Base-by-base conservation (phyloP, 768 basidiomycete species). In the Strobilomyces dryophilus region DNA sequence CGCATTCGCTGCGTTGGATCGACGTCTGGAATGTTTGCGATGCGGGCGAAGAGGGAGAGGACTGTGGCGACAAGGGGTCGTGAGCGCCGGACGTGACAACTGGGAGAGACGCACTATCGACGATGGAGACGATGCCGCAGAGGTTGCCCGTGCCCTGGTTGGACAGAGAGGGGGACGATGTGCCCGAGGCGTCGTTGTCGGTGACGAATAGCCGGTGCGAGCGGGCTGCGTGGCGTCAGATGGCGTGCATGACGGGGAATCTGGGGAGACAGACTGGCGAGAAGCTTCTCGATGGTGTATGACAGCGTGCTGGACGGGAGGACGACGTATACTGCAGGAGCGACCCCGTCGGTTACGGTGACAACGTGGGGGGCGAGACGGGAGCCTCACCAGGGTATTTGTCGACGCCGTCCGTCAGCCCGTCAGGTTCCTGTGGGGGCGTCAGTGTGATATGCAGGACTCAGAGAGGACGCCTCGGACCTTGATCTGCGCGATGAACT, bases 121-220 rank as follows among this genome's bases (percentile, higher is more conserved):
- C 87, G 53, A 87, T 79, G 14, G 90, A 91, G 10, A 91, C 85
- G n/a, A 92, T 79, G 14, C 90, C 90, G 8, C 77, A 82, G 8
- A 88, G 74, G 40, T 78, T 77, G 6, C 77, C 66, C 53, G 51
- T 70, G 61, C 40, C 79, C 1, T 21, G 0, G 31, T 43, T 65
- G 21, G 78, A 69, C 51, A 75, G 56, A 10, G 78, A 61, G 2
- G 82, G 80, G 1, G 84, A 82, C 2, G 77, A 71, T 15, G 80
- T 70, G 45, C 72, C 70, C 2, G 71, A 55, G 8, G 79, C 74
- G 47, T 91, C 88, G 36, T 59, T 61, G 49, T 80, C 79, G 2
- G 83, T 86, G 20, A 92, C 81, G 63, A 92, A 92, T 11, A 92
- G 75, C 27, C 90, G 80, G 62, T 91, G 89, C 0, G 90, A 75